Evolutionary conservation across 2,329 filamentous ascomycete species (phyloP).

Genomic region (Curvularia lunata): DNA sequence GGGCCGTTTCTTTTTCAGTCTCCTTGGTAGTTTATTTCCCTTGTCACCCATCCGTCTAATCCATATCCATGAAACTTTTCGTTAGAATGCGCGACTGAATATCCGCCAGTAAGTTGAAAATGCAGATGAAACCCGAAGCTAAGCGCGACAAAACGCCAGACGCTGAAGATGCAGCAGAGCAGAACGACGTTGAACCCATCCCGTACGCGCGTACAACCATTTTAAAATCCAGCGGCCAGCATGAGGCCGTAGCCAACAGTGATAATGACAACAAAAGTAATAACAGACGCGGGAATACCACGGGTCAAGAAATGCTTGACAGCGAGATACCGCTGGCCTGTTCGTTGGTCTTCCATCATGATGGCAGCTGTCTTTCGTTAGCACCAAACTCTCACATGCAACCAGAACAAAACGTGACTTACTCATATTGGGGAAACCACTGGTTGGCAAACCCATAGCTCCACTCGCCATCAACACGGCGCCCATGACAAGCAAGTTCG

Average conservation of each 20-base stretch:
- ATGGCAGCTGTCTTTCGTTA: conserved; percentile 73
- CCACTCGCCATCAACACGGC: conserved; percentile 95
- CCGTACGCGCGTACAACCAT: background rate
- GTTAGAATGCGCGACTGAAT: background rate
- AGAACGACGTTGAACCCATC: no score
- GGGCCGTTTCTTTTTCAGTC: background rate
- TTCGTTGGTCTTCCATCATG: conserved; percentile 96
- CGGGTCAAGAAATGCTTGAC: conserved; percentile 94
- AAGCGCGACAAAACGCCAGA: background rate
- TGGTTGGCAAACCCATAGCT: conserved; percentile 96
- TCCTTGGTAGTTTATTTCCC: background rate
- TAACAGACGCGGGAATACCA: conserved; percentile 85
- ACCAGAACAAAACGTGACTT: conserved; percentile 55
- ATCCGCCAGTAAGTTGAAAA: background rate
- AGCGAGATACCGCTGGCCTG: conserved; percentile 86
- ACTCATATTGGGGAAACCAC: conserved; percentile 99
- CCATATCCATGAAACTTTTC: background rate
- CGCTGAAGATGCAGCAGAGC: background rate
- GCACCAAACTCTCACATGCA: background rate
- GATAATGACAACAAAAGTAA: conserved; percentile 81
- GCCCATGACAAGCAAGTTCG: conserved; percentile 94
- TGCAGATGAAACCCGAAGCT: background rate
- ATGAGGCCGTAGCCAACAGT: conserved; percentile 92
- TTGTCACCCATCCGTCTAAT: background rate
- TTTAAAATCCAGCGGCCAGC: conserved; percentile 72